A percentile compares a stretch with the other conserved stretches of the same genome.
Conservation (phyloP, 768 basidiomycete species). For the Suillus occidentalis region DNA sequence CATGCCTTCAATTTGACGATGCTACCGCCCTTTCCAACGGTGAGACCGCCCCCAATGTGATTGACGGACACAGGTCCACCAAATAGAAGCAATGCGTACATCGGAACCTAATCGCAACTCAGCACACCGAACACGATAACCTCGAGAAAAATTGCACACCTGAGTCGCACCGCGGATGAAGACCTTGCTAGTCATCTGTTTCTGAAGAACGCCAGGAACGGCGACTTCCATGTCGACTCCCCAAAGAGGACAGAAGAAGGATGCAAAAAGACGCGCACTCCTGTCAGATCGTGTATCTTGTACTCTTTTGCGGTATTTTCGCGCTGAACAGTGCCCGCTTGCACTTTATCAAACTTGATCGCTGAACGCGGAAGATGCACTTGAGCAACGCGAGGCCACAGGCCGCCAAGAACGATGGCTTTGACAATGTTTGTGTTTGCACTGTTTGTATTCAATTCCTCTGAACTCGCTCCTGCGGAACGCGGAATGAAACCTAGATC, state of each 20-base stretch:
- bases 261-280: constrained; percentile 75
- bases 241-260: constrained; percentile 80
- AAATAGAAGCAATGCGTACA: constrained; percentile 84
- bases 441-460: constrained; percentile 63
- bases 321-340: constrained; percentile 79
- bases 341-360: constrained; percentile 83
- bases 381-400: constrained; percentile 82
- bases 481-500: constrained; percentile 69
- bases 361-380: constrained; percentile 71
- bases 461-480: constrained; percentile 42
- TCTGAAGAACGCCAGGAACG: constrained; percentile 85
- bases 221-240: constrained; percentile 68
- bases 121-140: not conserved
- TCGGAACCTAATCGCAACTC: constrained; percentile 57
- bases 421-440: constrained; percentile 76
- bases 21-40: constrained; percentile 52
- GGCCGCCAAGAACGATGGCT: constrained; percentile 78
- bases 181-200: constrained; percentile 78
- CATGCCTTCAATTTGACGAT: constrained; percentile 70
- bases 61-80: constrained; percentile 79
- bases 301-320: constrained; percentile 85
- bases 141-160: constrained; percentile 40
- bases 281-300: constrained; percentile 71
- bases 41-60: constrained; percentile 77
- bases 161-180: constrained; percentile 88